Evolutionary conservation across 73 alveolate genomes (phyloP).

Genomic region (Paramecium caudatum): DNA sequence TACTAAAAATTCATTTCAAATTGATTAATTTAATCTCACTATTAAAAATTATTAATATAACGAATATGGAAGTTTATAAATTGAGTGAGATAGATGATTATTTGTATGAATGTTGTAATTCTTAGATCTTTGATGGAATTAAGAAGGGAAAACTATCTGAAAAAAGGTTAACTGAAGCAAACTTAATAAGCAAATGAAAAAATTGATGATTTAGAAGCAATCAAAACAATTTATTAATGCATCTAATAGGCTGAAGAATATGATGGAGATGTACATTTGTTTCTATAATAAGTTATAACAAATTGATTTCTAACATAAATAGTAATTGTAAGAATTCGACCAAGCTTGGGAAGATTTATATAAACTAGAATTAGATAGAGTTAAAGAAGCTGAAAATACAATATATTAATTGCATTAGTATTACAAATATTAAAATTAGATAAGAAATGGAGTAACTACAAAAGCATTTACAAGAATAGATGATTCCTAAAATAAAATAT

Average conservation of each 20-base stretch:
- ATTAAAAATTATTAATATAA: no score
- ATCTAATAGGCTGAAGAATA: slow-evolving; percentile 13
- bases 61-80: slow-evolving; percentile 37
- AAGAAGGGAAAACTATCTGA: background rate
- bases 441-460: slow-evolving; percentile 46
- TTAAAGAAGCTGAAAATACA: slow-evolving; percentile 57
- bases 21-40: no score
- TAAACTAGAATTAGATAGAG: slow-evolving; percentile 41
- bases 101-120: background rate
- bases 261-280: background rate
- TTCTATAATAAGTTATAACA: background rate
- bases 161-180: background rate
- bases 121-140: background rate
- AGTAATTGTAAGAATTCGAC: slow-evolving; percentile 40
- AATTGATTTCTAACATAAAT: background rate
- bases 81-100: background rate
- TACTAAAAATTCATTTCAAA: no score
- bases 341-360: slow-evolving; percentile 51
- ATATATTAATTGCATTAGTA: slow-evolving; percentile 21
- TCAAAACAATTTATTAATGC: background rate
- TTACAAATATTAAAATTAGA: background rate
- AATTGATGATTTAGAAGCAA: background rate
- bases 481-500: slow-evolving; percentile 32
- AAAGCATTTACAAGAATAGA: background rate
- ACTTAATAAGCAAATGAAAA: background rate